Evolutionary conservation across 1,284 basidiomycete species (phyloP).

Genomic region (Pholiota adiposa): DNA sequence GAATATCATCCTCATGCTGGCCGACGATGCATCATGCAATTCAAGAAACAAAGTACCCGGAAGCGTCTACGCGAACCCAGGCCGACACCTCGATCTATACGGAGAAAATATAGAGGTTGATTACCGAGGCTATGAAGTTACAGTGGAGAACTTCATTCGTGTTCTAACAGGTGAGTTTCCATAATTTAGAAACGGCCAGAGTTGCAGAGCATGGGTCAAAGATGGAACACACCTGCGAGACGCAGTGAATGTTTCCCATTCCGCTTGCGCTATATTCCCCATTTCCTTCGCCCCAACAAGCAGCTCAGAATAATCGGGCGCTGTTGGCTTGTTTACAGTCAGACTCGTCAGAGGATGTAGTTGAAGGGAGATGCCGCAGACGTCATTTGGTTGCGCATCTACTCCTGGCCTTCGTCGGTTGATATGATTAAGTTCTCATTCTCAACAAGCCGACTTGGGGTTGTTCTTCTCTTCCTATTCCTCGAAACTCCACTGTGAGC

Average conservation of each 20-base stretch:
- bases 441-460: no score
- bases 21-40: constrained; percentile 96
- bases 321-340: no score
- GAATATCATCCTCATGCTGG: constrained; percentile 98
- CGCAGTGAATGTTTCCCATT: constrained; percentile 68
- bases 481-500: no score
- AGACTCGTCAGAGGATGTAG: no score
- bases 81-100: constrained; percentile 86
- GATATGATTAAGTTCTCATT: no score
- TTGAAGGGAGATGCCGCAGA: no score
- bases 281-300: constrained; percentile 72
- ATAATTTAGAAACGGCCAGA: not conserved
- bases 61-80: constrained; percentile 86
- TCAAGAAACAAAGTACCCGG: constrained; percentile 91
- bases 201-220: no score
- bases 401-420: no score
- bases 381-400: no score
- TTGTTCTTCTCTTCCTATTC: no score
- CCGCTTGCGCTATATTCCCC: constrained; percentile 65
- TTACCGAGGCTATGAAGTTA: constrained; percentile 97
- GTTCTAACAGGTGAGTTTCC: constrained; percentile 78
- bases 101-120: constrained; percentile 98
- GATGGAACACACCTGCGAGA: constrained; percentile 56
- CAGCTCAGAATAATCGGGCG: constrained; percentile 73
- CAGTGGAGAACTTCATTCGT: constrained; percentile 93